Evolutionary conservation across 2,329 filamentous ascomycete species (phyloP).

Genomic region (Claviceps sp.): DNA sequence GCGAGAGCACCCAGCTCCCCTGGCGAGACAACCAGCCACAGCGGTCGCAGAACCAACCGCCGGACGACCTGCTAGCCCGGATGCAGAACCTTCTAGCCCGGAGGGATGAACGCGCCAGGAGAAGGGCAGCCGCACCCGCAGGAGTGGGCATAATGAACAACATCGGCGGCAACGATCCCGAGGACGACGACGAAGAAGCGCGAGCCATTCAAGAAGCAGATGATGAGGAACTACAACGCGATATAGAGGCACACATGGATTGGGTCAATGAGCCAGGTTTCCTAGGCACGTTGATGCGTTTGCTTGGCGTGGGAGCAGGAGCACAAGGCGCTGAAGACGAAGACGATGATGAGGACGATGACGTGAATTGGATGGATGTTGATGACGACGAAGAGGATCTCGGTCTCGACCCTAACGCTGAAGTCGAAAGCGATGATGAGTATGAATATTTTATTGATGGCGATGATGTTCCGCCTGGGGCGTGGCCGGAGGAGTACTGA

Average conservation of each 20-base stretch:
- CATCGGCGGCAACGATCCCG: constrained; percentile 1
- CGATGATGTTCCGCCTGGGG: constrained; percentile 15
- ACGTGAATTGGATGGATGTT: constrained; percentile 5
- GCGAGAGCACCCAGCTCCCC: constrained; percentile 26
- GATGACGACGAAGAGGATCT: constrained; percentile 1
- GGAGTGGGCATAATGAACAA: constrained; percentile 2
- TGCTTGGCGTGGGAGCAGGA: constrained; percentile 10
- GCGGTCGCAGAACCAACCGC: not conserved
- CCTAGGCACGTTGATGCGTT: constrained; percentile 13
- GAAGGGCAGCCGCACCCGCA: not conserved
- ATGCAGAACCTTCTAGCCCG: constrained; percentile 16
- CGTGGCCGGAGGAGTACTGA: constrained; percentile 20
- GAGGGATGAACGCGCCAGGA: constrained; percentile 6
- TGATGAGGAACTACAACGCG: constrained; percentile 20
- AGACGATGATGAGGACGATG: constrained; percentile 1
- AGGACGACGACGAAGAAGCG: constrained; percentile 15
- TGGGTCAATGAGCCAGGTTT: constrained; percentile 15
- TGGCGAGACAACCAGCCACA: constrained; percentile 21
- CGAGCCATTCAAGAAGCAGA: constrained; percentile 14
- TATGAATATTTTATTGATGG: constrained; percentile 3
- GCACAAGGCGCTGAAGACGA: constrained; percentile 5
- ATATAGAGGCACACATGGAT: constrained; percentile 17
- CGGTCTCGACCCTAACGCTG: constrained; percentile 7
- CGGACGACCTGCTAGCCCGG: constrained; percentile 13
- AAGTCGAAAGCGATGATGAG: constrained; percentile 1